phyloP scores from a whole-genome alignment of 768 basidiomycete species.

The Lactifluus piperatus region DNA sequence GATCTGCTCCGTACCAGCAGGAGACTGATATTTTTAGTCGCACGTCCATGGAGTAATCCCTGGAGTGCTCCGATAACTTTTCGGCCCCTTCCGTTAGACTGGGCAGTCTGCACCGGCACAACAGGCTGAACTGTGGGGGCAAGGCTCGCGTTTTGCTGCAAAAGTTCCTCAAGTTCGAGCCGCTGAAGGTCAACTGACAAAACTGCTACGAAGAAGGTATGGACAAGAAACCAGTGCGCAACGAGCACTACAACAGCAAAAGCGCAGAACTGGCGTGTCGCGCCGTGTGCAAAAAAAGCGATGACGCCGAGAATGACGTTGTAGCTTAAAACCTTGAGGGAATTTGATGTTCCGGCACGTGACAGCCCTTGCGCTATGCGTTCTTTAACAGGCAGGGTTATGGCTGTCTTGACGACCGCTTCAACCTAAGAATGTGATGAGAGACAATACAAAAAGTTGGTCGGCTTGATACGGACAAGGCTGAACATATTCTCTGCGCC shows the following conservation, averaged over 20 bases:
- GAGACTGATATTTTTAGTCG: conserved; percentile 72
- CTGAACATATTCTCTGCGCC: conserved; percentile 98
- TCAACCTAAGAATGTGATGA: conserved; percentile 50
- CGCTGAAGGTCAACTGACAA: conserved; percentile 94
- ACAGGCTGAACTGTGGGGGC: conserved; percentile 34
- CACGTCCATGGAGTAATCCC: conserved; percentile 52
- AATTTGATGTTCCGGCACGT: conserved; percentile 83
- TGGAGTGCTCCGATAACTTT: conserved; percentile 36
- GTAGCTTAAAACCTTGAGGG: conserved; percentile 85
- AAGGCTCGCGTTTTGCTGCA: conserved; percentile 59
- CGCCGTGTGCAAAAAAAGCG: conserved; percentile 64
- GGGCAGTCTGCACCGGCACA: conserved; percentile 15
- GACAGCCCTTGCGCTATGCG: conserved; percentile 88
- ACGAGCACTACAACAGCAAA: conserved; percentile 93
- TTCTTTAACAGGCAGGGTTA: conserved; percentile 83
- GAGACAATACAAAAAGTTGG: conserved; percentile 20
- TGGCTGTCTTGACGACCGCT: conserved; percentile 74
- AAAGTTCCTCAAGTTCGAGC: conserved; percentile 83
- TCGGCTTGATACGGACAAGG: conserved; percentile 44
- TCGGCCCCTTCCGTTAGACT: conserved; percentile 34
- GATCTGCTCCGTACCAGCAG: conserved; percentile 44
- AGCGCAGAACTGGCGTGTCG: conserved; percentile 85
- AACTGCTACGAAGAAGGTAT: conserved; percentile 92
- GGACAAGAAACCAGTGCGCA: conserved; percentile 95
- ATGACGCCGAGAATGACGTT: conserved; percentile 71